Evolutionary conservation across 192 early-diverging fungal species (phyloP), one percentile per base, ranked within the genome.

Genomic region (Backusella tuberculispora): DNA sequence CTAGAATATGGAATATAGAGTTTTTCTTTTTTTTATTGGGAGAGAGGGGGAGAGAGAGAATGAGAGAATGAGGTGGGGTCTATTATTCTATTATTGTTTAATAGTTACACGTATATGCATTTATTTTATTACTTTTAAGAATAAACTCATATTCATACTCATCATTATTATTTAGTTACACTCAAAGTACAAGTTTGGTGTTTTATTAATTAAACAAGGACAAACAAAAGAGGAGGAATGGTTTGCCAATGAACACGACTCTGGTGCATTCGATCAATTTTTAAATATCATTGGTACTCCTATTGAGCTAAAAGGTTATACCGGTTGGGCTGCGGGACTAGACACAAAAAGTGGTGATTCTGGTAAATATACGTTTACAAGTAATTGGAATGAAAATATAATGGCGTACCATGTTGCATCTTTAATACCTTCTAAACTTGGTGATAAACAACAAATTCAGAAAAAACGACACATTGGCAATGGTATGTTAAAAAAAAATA

Each of bases 401-500:
- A 83, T 95, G 69, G 91, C 92, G 83, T 95, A 90, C 78, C 94
- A 95, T 74, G 90, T 95, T 1, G 84, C 92, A 10, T 90, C 94
- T 0, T 71, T 94, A 19, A 80, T 95, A 38, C 94, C 94, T 4
- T 92, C 79, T 77, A 87, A 85, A 44, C 85, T 80, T 15, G 86
- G 83, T 17, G 92, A 93, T 75, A 84, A 84, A 46, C 90, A 93
- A 72, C 93, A 95, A 68, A 87, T 90, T 65, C 86, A 89, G 60
- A 77, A 86, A 45, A 90, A 90, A 74, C 50, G 88, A 24, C 89
- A 90, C 71, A 88, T 90, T 48, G 89, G 89, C 47, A 90, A 90
- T 76, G 81, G 81, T 83, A 74, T 60, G 53, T 53, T 66, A 7
- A n/a, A 67, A n/a, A 42, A 41, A 45, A 44, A 47, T 13, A 53